Conservation (phyloP, 1,139 yeast species). For the Hemisphaericaspora xylofermentans region DNA sequence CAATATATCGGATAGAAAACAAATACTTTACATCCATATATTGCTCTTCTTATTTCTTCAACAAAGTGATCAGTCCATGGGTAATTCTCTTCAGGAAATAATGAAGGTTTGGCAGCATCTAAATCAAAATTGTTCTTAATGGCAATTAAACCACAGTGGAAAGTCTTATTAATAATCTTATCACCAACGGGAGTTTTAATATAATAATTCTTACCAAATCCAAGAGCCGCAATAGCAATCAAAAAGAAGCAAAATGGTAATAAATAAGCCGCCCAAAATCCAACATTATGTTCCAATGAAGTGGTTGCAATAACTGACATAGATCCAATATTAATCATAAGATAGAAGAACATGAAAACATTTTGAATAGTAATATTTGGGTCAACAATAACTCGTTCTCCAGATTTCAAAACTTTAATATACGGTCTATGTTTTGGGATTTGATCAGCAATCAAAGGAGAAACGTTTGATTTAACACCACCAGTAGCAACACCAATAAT, state of each 20-base stretch:
- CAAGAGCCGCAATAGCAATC: slow-evolving; percentile 53
- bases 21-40: slow-evolving; percentile 62
- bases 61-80: slow-evolving; percentile 62
- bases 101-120: slow-evolving; percentile 55
- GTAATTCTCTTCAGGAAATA: slow-evolving; percentile 37
- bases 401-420: slow-evolving; percentile 32
- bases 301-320: slow-evolving; percentile 43
- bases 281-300: slow-evolving; percentile 34
- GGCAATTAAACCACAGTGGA: slow-evolving; percentile 47
- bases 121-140: slow-evolving; percentile 49
- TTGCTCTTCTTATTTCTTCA: slow-evolving; percentile 57
- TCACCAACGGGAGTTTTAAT: slow-evolving; percentile 62
- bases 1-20: slow-evolving; percentile 61
- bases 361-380: slow-evolving; percentile 41
- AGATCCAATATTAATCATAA: slow-evolving; percentile 41
- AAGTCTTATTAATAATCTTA: slow-evolving; percentile 56
- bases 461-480: slow-evolving; percentile 74
- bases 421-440: slow-evolving; percentile 39
- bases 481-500: slow-evolving; percentile 78
- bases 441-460: slow-evolving; percentile 80
- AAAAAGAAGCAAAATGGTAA: slow-evolving; percentile 67
- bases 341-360: slow-evolving; percentile 42
- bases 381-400: slow-evolving; percentile 39
- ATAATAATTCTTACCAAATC: slow-evolving; percentile 55
- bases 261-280: slow-evolving; percentile 44